Base-by-base conservation (phyloP, 805 yeast genomes). In the Kurtzmaniella cleridarum region DNA sequence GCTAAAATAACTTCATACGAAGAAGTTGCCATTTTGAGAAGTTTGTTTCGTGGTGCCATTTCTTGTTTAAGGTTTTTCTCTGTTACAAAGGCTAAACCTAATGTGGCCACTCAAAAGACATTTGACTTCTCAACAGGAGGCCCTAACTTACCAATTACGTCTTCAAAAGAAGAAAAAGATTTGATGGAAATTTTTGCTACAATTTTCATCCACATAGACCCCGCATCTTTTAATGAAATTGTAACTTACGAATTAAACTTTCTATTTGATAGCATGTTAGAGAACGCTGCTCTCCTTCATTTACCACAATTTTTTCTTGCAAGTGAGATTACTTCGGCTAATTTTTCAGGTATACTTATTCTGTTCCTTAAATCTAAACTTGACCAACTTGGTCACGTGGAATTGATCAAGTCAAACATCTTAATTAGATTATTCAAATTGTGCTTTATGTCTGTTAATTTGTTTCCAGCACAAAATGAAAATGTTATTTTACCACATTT, bases 171-270 rank as follows among this genome's bases (percentile, higher is more conserved):
- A 53, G 96, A 90, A 42, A 88, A 90, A 50, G 98, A 93, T 51
- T 67, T 90, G 41, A 89, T 93, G 96, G 98, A 95, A 54, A 82
- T 89, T 3, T 79, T 93, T 56, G 96, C 96, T 0, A 84, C 95
- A 1, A 86, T 93, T 50, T 93, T 88, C 60, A 86, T 89, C 48
- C 95, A 88, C 55, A 76, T 95, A 40, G 99, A 95, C 54, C 90
- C 95, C 15, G 89, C 98, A 1, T 85, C 97, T 0, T 95, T 95
- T 61, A 90, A 87, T 57, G 98, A 93, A 61, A 83, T 93, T 45
- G 81, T 89, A 8, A 87, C 80, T 45, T 72, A 81, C 2, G 96
- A 93, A 59, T 69, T 91, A 41, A 85, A 81, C 16, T 79, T 76
- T 50, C 67, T 90, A 59, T 88, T 86, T 51, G 80, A 84, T 11